These are phyloP conservation scores for Metschnikowia matae DNA, from an alignment of 805 yeast species.

Conservation along the genomic window DNA sequence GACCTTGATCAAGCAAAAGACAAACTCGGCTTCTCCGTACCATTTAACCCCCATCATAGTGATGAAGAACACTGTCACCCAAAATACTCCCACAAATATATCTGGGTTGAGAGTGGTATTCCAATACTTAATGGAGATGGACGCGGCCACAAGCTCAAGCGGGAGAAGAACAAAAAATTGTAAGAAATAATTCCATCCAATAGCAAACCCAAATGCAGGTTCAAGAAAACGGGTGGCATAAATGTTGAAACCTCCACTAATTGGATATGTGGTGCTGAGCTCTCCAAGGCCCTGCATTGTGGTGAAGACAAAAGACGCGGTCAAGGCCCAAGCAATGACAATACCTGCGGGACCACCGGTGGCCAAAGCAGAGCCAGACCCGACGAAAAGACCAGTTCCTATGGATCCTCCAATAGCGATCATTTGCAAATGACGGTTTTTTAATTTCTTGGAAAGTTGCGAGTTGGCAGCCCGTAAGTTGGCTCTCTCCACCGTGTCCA, in stretches of 20 bases:
- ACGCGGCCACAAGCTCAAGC: constrained; percentile 34
- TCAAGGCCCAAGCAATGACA: constrained; percentile 53
- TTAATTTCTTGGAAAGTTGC: constrained; percentile 21
- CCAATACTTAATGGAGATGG: constrained; percentile 44
- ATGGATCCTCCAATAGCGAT: constrained; percentile 66
- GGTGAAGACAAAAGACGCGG: constrained; percentile 55
- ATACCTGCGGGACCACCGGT: constrained; percentile 64
- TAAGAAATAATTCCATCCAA: constrained; percentile 34
- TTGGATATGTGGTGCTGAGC: constrained; percentile 47
- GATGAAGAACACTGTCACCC: constrained; percentile 44
- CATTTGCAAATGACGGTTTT: constrained; percentile 67
- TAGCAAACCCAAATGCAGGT: constrained; percentile 24
- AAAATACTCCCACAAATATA: constrained; percentile 55
- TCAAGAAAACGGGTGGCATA: constrained; percentile 22
- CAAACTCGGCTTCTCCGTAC: constrained; percentile 66
- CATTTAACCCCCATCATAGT: constrained; percentile 63
- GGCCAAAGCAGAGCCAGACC: constrained; percentile 52
- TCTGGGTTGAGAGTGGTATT: constrained; percentile 44
- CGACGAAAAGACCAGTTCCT: constrained; percentile 67
- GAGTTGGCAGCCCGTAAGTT: constrained; percentile 24
- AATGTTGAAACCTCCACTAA: constrained; percentile 26
- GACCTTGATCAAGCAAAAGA: constrained; percentile 53
- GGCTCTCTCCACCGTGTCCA: constrained; percentile 28
- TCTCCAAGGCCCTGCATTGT: constrained; percentile 66
- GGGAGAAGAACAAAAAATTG: constrained; percentile 38